Evolutionary conservation across 2,329 filamentous ascomycete species (phyloP), one percentile per base, ranked within the genome.

Genomic region (Neopestalotiopsis sp.): DNA sequence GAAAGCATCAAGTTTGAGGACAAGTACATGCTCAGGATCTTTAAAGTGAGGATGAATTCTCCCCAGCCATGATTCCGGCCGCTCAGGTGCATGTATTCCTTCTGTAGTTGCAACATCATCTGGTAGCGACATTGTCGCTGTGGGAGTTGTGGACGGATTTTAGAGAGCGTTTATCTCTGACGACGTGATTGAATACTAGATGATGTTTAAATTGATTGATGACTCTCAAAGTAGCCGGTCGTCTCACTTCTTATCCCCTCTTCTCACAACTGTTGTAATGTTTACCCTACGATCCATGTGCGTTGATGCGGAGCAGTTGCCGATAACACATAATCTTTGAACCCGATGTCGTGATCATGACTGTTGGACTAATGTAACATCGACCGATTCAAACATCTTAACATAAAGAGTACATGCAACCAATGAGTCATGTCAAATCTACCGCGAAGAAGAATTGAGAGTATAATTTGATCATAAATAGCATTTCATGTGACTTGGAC

Each of bases 1-100:
- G 0, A 79, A 57, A 13, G 73, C 34, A 57, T 79, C 77, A 2
- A 79, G 70, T 63, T 79, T 79, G 9, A 78, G 68, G 0, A 78
- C 70, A 34, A 79, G 38, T 3, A 77, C 74, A 67, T 75, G 76
- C 3, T 71, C 65, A 0, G 77, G 74, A 30, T 78, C 69, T 24
- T 74, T 70, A 12, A 78, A 78, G 59, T 78, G 78, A 0, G 76
- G 77, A 65, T 78, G 75, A 0, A 78, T 32, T 3, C 72, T 77
- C 4, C 75, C 76, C 6, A 79, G 68, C 77, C 77, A 79, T 61
- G 75, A 57, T 34, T 32, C 69, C 5, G 68, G 63, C 7, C 56
- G 32, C 42, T 45, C 32, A 28, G 7, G 20, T 38, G 34, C 20
- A n/a, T 28, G 5, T 12, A 56, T 20, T 17, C 53, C 58, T 20